Conservation (phyloP, 108 stramenopile species). For the Discostella pseudostelligera region DNA sequence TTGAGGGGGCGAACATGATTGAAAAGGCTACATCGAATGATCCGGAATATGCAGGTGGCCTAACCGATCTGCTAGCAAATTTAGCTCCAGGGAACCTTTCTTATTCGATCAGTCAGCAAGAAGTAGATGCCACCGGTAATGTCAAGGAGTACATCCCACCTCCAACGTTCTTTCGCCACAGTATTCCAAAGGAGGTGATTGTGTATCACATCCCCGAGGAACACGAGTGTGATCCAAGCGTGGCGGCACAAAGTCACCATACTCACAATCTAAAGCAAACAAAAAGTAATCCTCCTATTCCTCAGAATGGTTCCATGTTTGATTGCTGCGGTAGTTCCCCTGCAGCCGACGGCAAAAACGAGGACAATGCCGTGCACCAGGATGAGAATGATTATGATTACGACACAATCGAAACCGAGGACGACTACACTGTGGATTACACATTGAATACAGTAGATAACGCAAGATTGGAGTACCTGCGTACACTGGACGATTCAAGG, state of each 20-base stretch:
- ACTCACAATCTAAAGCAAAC: slow-evolving; percentile 34
- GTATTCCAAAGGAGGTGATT: slow-evolving; percentile 28
- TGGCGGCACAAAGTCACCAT: slow-evolving; percentile 26
- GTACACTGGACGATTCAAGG: slow-evolving; percentile 2
- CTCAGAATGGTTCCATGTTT: slow-evolving; percentile 1
- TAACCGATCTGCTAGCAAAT: slow-evolving; percentile 1
- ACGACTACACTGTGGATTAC: slow-evolving; percentile 34
- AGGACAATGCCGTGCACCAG: neutral
- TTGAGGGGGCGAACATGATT: slow-evolving; percentile 26
- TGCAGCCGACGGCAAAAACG: neutral
- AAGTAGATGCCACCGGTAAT: slow-evolving; percentile 29
- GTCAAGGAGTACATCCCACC: slow-evolving; percentile 52
- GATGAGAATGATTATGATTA: slow-evolving; percentile 25
- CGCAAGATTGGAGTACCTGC: slow-evolving; percentile 18
- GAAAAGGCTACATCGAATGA: slow-evolving; percentile 15
- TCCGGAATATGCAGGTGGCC: neutral
- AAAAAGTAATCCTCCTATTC: slow-evolving; percentile 11
- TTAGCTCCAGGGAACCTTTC: slow-evolving; percentile 15
- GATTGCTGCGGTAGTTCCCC: slow-evolving; percentile 5
- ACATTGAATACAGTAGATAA: slow-evolving; percentile 33
- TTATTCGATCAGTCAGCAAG: slow-evolving; percentile 43
- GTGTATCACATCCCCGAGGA: slow-evolving; percentile 29
- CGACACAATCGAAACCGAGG: slow-evolving; percentile 41
- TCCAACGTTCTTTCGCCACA: slow-evolving; percentile 19
- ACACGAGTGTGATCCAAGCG: slow-evolving; percentile 9